Evolutionary conservation across 1,139 yeast genomes (phyloP), one percentile per base, ranked within the genome.

Genomic region (Taphrina wiesneri): DNA sequence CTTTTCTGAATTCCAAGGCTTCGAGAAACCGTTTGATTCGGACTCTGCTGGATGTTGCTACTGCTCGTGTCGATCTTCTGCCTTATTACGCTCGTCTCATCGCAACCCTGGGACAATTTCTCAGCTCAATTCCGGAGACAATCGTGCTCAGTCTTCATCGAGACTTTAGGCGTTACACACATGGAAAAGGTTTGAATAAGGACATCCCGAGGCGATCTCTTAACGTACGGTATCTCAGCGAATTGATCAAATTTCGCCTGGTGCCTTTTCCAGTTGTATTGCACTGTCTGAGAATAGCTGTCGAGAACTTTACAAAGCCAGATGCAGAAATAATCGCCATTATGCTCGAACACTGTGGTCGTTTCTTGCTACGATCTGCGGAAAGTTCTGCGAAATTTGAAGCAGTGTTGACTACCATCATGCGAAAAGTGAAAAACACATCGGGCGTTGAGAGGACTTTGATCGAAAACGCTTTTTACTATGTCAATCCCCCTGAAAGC

Each of bases 311-410:
- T 63, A 77, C 81, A n/a, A 79, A 79, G 51, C 83, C 83, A 70
- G 87, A 87, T 71, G 81, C 88, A 67, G 95, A 88, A 71, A 82
- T 87, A 13, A 76, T 89, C 63, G 80, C 84, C 7, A 81, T 86
- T 9, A 78, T 90, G 63, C 86, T 90, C 72, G 96, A 91, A 72
- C 81, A 84, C 60, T 83, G 90, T 72, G 97, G 97, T 0, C 80
- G 86, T 67, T 85, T 85, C 69, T 78, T 92, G 65, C 75, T 87
- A 57, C 78, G 84, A 69, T 87, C 86, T 67, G 81, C 85, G 0
- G 90, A 86, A 51, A 87, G 86, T 69, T 78, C 79, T 59, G 81
- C 79, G 4, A 77, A 85, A 49, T 88, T 89, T 85, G 78, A 79
- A 36, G 86, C 85, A 69, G 83, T 89, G 86, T 76, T 90, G 49